Conservation (phyloP, 176 grass and related monocot species). For the Rhynchospora pubera region DNA sequence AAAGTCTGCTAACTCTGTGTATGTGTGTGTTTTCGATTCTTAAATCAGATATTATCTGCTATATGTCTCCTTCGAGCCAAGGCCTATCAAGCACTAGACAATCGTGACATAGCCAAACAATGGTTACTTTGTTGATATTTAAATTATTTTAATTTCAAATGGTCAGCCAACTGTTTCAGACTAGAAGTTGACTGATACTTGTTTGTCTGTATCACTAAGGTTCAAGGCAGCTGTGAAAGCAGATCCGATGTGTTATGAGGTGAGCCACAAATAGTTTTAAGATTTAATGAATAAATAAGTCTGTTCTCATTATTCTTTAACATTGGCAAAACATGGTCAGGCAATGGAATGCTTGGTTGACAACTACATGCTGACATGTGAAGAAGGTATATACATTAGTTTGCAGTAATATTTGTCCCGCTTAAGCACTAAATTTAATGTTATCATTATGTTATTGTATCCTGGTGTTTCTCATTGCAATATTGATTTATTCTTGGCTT, state of each 20-base stretch:
- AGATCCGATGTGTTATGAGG: constrained; percentile 95
- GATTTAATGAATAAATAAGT: constrained; percentile 9
- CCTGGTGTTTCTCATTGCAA: background rate
- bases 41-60: constrained; percentile 73
- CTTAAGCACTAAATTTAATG: background rate
- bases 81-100: constrained; percentile 88
- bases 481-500: background rate
- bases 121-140: constrained; percentile 43
- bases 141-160: constrained; percentile 9
- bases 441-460: background rate
- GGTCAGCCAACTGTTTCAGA: background rate
- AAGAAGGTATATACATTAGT: constrained; percentile 51
- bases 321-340: constrained; percentile 33
- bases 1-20: background rate
- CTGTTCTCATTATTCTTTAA: constrained; percentile 8
- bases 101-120: constrained; percentile 75
- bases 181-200: background rate
- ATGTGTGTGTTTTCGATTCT: background rate
- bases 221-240: constrained; percentile 92
- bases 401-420: background rate
- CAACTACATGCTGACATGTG: constrained; percentile 94
- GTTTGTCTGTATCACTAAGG: constrained; percentile 34
- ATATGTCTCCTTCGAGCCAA: constrained; percentile 94
- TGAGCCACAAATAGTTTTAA: constrained; percentile 23
- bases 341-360: constrained; percentile 93